These are phyloP conservation scores for Rhizoclosmatium globosum DNA, from an alignment of 192 early-diverging fungal genomes.

Conservation along the genomic window DNA sequence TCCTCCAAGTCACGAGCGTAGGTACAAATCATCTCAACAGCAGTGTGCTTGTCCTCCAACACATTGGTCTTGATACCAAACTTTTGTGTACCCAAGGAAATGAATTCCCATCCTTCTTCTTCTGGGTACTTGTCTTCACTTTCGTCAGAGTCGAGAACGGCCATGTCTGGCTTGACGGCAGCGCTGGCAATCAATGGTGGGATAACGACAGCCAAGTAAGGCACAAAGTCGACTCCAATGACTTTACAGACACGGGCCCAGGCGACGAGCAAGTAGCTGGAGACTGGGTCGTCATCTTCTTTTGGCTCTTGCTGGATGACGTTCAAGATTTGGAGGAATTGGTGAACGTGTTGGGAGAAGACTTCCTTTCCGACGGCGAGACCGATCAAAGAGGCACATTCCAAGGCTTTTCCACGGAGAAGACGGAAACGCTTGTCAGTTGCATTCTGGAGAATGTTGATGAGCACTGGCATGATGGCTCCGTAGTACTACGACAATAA, in stretches of 20 bases:
- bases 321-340: constrained; percentile 83
- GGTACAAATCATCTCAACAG: constrained; percentile 96
- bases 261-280: constrained; percentile 89
- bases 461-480: constrained; percentile 94
- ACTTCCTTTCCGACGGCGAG: constrained; percentile 82
- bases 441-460: constrained; percentile 87
- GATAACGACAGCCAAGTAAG: constrained; percentile 91
- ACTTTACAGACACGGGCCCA: constrained; percentile 99
- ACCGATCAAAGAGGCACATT: constrained; percentile 94
- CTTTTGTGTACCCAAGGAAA: constrained; percentile 87
- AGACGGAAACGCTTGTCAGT: constrained; percentile 86
- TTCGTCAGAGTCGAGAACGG: constrained; percentile 85
- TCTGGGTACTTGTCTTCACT: constrained; percentile 87
- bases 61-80: constrained; percentile 95
- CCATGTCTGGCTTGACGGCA: constrained; percentile 91
- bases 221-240: constrained; percentile 92
- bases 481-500: constrained; percentile 72
- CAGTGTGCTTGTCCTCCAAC: constrained; percentile 98
- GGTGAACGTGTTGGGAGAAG: constrained; percentile 80
- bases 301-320: constrained; percentile 77
- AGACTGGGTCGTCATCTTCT: constrained; percentile 94
- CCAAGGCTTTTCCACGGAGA: constrained; percentile 96
- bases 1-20: constrained; percentile 93
- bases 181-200: constrained; percentile 88
- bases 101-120: constrained; percentile 99